Base-by-base conservation (phyloP, 768 basidiomycete genomes). In the Pleurotus giganteus region DNA sequence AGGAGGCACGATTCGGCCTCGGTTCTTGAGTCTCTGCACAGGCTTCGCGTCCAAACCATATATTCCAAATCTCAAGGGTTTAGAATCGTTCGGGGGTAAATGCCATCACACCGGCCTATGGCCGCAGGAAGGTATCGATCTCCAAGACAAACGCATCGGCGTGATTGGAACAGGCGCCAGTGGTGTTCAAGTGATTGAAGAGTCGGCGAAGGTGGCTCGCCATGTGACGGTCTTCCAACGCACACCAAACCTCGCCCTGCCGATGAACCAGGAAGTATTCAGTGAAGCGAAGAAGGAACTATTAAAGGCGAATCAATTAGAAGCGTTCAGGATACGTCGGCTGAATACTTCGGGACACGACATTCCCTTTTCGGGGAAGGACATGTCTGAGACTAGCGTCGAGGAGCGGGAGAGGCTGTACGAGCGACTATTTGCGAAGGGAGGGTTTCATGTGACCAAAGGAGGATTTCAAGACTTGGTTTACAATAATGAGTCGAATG, bases 181-280 rank as follows among this genome's bases (percentile, higher is more conserved):
- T 31, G 65, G 64, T 15, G 64, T 68, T 5, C 65, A 66, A 31
- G 47, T 66, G 3, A 60, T 66, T 12, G 62, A 68, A 43, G 62
- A 58, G 46, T 52, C 56, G 4, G 66, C 62, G 2, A 58, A 60
- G 3, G 37, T 61, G 6, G 64, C 61, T 1, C 26, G 51, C 1
- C 60, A 65, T 39, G 58, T 68, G 23, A 65, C 64, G 4, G 64
- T 66, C 27, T 68, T 66, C 62, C 67, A 68, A 45, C 65, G 67
- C 5, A 42, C 67, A 71, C 28, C 81, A 83, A 51, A 82, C 76
- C 2, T 75, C 47, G 53, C 79, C 72, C 27, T 70, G 60, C 0
- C 81, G 85, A 63, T 79, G 86, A 8, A 76, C 71, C 19, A 92
- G 67, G 9, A 69, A 73, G 56, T 85, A 89, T 47, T 94, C 88